Evolutionary conservation across 2,329 filamentous ascomycete species (phyloP).

Genomic region (Mollisia scopiformis): DNA sequence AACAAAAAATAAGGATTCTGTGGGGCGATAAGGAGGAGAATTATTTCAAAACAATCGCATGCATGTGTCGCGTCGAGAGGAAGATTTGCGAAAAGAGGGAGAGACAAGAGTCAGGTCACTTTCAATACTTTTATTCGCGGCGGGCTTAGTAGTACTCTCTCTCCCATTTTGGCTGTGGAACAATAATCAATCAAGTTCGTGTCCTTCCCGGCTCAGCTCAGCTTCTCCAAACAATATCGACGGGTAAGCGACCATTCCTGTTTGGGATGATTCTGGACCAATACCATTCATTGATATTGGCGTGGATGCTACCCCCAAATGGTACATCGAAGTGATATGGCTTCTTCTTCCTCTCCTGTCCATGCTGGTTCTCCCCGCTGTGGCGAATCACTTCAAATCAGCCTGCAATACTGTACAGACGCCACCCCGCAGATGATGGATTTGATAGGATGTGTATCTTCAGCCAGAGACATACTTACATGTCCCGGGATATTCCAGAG

Average conservation of each 20-base stretch:
- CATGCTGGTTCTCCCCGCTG: too few relatives aligned
- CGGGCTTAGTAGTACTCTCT: too few relatives aligned
- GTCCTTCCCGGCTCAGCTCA: neutral
- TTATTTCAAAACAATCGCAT: neutral
- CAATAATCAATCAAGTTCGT: too few relatives aligned
- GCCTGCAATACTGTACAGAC: neutral
- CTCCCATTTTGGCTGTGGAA: constrained; percentile 3
- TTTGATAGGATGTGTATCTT: neutral
- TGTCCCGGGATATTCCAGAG: too few relatives aligned
- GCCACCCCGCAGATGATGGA: neutral
- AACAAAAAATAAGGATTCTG: too few relatives aligned
- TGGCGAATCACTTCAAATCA: neutral
- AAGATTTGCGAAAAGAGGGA: neutral
- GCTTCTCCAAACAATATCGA: neutral
- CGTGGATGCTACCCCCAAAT: neutral
- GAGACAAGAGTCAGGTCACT: neutral
- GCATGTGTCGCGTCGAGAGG: neutral
- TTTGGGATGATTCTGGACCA: neutral
- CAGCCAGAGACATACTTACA: neutral
- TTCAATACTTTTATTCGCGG: too few relatives aligned
- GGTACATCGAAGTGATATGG: neutral
- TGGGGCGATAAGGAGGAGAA: too few relatives aligned
- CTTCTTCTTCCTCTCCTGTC: too few relatives aligned
- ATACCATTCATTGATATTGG: neutral
- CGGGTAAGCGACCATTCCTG: neutral